phyloP scores from a whole-genome alignment of 116 monocot genomes.

The Dioscorea cayenensis region DNA sequence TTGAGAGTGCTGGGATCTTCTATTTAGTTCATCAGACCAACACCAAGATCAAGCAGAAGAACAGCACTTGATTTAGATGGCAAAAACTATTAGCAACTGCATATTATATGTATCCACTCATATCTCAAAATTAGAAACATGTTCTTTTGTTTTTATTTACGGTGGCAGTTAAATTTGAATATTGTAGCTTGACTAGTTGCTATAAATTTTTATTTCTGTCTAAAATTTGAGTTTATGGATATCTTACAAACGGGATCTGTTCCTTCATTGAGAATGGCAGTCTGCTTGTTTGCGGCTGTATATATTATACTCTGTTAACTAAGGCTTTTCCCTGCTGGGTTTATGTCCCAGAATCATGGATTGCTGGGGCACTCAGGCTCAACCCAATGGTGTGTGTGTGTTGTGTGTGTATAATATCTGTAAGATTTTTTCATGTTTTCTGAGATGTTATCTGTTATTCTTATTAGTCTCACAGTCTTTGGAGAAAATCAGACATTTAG shows the following conservation, averaged over 20 bases:
- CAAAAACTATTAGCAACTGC: too few species aligned
- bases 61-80: too few species aligned
- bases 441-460: not conserved
- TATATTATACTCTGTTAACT: constrained; percentile 6
- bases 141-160: too few species aligned
- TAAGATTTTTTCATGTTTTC: not conserved
- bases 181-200: too few species aligned
- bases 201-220: too few species aligned
- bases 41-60: too few species aligned
- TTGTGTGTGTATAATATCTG: constrained; percentile 36
- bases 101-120: too few species aligned
- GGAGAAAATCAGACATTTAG: not conserved
- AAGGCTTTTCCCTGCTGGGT: constrained; percentile 3
- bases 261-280: not conserved
- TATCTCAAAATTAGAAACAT: too few species aligned
- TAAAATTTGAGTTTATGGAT: not conserved
- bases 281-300: not conserved
- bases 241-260: not conserved
- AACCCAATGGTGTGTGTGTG: too few species aligned
- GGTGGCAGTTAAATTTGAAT: too few species aligned
- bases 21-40: too few species aligned
- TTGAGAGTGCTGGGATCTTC: too few species aligned
- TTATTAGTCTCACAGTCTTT: not conserved
- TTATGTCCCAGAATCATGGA: not conserved
- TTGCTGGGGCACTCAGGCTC: constrained; percentile 43